Base-by-base conservation (phyloP, 2,329 filamentous ascomycete genomes). In the Aspergillus vadensis region DNA sequence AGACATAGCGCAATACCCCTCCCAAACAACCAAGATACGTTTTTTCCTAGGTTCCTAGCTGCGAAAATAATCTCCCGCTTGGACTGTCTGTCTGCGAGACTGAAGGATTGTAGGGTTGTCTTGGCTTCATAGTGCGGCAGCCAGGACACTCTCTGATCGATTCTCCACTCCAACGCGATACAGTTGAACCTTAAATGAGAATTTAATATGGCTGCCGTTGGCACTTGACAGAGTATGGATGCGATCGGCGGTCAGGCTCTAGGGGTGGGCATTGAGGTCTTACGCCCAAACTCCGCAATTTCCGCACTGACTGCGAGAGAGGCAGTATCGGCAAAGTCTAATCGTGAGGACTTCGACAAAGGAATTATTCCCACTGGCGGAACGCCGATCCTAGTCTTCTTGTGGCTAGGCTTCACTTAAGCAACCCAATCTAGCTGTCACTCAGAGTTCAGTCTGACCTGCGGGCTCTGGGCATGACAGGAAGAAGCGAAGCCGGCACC, bases 311-410 rank as follows among this genome's bases (percentile, higher is more conserved):
- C 39, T 55, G 36, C 15, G 23, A 55, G 25, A 47, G 53, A 36
- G 47, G 17, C 48, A 57, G 17, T 36, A 25, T 23, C 44, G 23
- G 57, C 53, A 44, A 59, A 61, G 48, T 38, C 25, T 60, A 52
- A 38, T 52, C 38, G 27, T 53, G 50, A 48, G 55, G 63, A 51
- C 57, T 53, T 36, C 41, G 30, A 38, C n/a, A 47, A 47, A 58
- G 57, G 59, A 50, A 58, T 56, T 30, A 23, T 55, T 63, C 61
- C 60, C 60, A 69, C 63, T 67, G 62, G 63, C 12, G 55, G 58
- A 47, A 58, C 57, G 19, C 17, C 48, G 27, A 49, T 57, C 49
- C 49, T 49, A 43, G 30, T 48, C 49, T 25, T 19, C 54, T 49
- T 38, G 52, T 44, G 23, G 38, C 50, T 44, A 50, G 47, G 8